These are phyloP conservation scores for Xylariaceae sp. DNA, from an alignment of 2,329 filamentous ascomycete species.

Conservation along the genomic window DNA sequence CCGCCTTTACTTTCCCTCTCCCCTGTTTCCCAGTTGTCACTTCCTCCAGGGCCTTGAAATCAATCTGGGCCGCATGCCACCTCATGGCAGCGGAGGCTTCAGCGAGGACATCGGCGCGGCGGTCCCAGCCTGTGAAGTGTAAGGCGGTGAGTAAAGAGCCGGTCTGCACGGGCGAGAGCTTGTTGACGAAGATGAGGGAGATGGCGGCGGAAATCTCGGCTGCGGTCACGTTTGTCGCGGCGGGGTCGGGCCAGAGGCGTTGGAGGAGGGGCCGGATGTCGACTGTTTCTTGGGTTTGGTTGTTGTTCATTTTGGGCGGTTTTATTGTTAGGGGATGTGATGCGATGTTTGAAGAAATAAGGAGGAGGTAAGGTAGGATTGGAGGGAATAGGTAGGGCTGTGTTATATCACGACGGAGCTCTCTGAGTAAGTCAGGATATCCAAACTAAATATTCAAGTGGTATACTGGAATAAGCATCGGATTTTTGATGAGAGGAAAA, in stretches of 20 bases:
- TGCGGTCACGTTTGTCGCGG: constrained; percentile 55
- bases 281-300: constrained; percentile 32
- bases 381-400: too few relatives aligned
- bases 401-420: too few relatives aligned
- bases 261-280: constrained; percentile 70
- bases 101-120: constrained; percentile 78
- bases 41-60: constrained; percentile 56
- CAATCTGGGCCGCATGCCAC: constrained; percentile 68
- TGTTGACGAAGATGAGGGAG: constrained; percentile 85
- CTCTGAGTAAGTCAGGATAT: too few relatives aligned
- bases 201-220: constrained; percentile 87
- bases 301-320: constrained; percentile 8
- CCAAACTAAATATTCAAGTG: too few relatives aligned
- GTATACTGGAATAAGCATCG: too few relatives aligned
- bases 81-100: constrained; percentile 83
- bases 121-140: constrained; percentile 85
- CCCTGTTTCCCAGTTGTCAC: constrained; percentile 58
- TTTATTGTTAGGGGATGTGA: constrained; percentile 1
- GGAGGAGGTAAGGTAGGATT: constrained; percentile 6
- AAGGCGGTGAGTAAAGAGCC: constrained; percentile 84
- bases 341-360: constrained; percentile 2
- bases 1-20: too few relatives aligned
- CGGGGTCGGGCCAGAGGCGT: constrained; percentile 62
- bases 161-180: constrained; percentile 81
- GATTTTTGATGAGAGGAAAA: too few relatives aligned